These are phyloP conservation scores for Chlorella vulgaris DNA, from an alignment of 139 green algal genomes.

Conservation along the genomic window DNA sequence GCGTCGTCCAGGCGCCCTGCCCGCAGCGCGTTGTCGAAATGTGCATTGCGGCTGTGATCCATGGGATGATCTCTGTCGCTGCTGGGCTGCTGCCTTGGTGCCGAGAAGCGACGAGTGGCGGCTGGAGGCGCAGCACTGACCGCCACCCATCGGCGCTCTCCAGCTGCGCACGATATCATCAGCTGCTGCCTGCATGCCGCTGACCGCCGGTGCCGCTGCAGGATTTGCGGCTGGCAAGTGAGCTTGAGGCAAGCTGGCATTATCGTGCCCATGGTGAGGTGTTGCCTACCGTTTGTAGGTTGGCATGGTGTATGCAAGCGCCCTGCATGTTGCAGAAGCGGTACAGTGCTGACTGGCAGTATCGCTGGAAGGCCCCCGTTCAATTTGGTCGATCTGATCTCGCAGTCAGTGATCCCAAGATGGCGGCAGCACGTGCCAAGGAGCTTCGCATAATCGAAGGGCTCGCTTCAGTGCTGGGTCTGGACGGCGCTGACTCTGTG, in stretches of 20 bases:
- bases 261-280: background rate
- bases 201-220: background rate
- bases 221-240: background rate
- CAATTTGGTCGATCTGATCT: too few relatives aligned
- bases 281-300: too few relatives aligned
- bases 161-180: background rate
- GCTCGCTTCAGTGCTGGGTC: conserved; percentile 3
- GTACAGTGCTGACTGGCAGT: too few relatives aligned
- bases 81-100: too few relatives aligned
- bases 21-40: conserved; percentile 3
- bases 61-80: background rate
- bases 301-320: too few relatives aligned
- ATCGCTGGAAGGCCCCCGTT: too few relatives aligned
- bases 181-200: background rate
- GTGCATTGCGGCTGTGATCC: conserved; percentile 47
- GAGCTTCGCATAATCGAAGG: background rate
- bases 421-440: background rate
- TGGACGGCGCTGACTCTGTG: conserved; percentile 1
- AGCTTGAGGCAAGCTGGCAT: background rate
- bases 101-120: background rate
- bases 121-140: background rate
- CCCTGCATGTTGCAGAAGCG: too few relatives aligned
- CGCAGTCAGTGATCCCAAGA: background rate
- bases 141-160: background rate
- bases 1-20: background rate